A percentile compares a stretch with the other conserved stretches of the same genome.
phyloP scores from a whole-genome alignment of 2,329 filamentous ascomycete genomes.

The Colletotrichum acutatum region DNA sequence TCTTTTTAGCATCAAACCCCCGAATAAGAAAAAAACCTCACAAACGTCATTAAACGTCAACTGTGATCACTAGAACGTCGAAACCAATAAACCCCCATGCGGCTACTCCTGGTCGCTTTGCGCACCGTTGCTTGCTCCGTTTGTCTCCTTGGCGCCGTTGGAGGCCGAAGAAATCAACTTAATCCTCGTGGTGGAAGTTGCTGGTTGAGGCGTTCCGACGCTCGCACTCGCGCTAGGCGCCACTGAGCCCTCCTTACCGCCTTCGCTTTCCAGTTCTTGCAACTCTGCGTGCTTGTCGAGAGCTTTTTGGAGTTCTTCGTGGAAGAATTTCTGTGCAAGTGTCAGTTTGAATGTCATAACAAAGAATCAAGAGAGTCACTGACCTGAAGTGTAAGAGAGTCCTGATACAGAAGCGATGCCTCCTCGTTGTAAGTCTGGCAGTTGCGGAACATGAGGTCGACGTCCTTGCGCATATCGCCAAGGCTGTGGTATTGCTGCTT shows the following conservation, averaged over 20 bases:
- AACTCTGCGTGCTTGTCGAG: conserved; percentile 66
- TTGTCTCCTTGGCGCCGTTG: conserved; percentile 45
- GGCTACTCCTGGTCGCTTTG: conserved; percentile 66
- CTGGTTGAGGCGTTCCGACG: conserved; percentile 73
- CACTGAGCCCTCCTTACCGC: conserved; percentile 50
- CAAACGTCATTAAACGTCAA: conserved; percentile 20
- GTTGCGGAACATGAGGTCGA: conserved; percentile 87
- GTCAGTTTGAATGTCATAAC: conserved; percentile 46
- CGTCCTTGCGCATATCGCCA: conserved; percentile 83
- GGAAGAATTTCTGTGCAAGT: conserved; percentile 64
- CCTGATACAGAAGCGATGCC: conserved; percentile 88
- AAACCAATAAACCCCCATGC: not conserved
- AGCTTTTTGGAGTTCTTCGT: conserved; percentile 63
- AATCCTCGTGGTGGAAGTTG: conserved; percentile 70
- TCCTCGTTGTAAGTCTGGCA: conserved; percentile 98
- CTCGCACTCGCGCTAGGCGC: conserved; percentile 62
- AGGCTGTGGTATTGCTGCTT: conserved; percentile 90
- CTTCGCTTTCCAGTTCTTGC: conserved; percentile 62
- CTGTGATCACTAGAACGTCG: conserved; percentile 24
- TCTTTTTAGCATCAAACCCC: conserved; percentile 35
- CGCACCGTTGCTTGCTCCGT: conserved; percentile 48
- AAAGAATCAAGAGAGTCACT: conserved; percentile 31
- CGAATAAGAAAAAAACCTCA: not conserved
- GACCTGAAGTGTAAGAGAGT: conserved; percentile 94
- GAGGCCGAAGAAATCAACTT: conserved; percentile 68